A percentile compares a stretch with the other conserved stretches of the same genome.
phyloP scores from a whole-genome alignment of 2,329 filamentous ascomycete genomes.

The Lithohypha guttulata region DNA sequence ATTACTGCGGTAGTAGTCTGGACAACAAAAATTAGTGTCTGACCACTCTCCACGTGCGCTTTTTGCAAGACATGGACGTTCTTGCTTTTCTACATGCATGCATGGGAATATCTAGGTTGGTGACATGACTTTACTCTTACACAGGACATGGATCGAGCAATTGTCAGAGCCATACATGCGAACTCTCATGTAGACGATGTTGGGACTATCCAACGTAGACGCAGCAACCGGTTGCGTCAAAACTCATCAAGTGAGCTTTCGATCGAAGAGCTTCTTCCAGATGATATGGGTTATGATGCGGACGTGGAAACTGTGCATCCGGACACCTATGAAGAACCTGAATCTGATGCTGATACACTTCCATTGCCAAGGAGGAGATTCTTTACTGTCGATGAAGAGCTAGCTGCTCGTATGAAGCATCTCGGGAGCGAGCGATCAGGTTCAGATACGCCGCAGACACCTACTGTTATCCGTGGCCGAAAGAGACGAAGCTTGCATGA shows the following conservation, averaged over 20 bases:
- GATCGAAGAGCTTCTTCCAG: constrained; percentile 22
- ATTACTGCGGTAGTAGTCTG: too few relatives aligned
- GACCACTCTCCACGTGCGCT: too few relatives aligned
- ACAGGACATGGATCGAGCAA: too few relatives aligned
- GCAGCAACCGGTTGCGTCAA: constrained; percentile 19
- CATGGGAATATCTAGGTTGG: too few relatives aligned
- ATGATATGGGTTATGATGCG: constrained; percentile 25
- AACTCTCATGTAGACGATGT: too few relatives aligned
- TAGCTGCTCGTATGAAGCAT: constrained; percentile 15
- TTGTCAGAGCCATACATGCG: too few relatives aligned
- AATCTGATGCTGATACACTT: constrained; percentile 21
- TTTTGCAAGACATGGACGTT: too few relatives aligned
- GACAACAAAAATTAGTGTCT: too few relatives aligned
- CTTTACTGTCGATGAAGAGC: constrained; percentile 17
- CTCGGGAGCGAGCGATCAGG: constrained; percentile 11
- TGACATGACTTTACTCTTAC: too few relatives aligned
- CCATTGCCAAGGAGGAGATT: constrained; percentile 30
- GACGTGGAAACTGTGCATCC: constrained; percentile 28
- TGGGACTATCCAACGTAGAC: too few relatives aligned
- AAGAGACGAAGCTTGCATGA: constrained; percentile 5
- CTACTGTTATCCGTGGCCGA: background rate
- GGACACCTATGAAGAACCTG: constrained; percentile 26
- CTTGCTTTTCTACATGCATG: too few relatives aligned
- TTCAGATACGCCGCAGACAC: constrained; percentile 5
- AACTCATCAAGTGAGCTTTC: constrained; percentile 19